Base-by-base conservation (phyloP, 305 asterid genomes). In the Galium porrigens region DNA sequence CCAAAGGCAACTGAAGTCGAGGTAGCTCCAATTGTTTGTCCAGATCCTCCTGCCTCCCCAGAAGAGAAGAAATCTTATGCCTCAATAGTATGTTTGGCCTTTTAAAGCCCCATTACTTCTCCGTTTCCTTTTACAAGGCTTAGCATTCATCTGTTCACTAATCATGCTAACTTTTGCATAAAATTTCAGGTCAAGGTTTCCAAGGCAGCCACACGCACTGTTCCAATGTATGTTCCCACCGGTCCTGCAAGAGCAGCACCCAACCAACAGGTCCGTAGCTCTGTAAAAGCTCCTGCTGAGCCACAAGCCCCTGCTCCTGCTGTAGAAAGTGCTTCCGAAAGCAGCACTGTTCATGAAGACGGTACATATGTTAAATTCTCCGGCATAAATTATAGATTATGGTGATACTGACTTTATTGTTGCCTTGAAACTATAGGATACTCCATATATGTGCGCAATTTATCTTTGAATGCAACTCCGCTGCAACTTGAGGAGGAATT, bases 11-110 rank as follows among this genome's bases (percentile, higher is more conserved):
- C 55, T 41, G 82, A 76, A 73, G 77, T 79, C 61, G 81, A 82
- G 70, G 66, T 42, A 37, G 37, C 79, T 5, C 64, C 34, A n/a
- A 72, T 58, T 72, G 67, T 70, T 30, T 84, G 75, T 72, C 67
- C 87, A 69, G 79, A 62, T 58, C 70, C 76, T 59, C 73, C 89
- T 61, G 74, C 77, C 61, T 44, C 78, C 61, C 83, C 76, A 58
- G 95, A 86, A 62, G 88, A 85, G 39, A 90, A 90, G 78, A 88
- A 85, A 76, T 90, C 97, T 29, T 90, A 90, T 80, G 97, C 97
- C 7, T 91, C 92, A n/a, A 91, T 86, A 70, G 80, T 91, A 58
- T 78, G 95, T 73, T 77, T 62, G 32, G 18, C 4, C 22, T 48
- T 12, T 44, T 15, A 20, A 46, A 15, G 33, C 12, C 3, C n/a